Evolutionary conservation across 257 asterid genomes (phyloP).

Genomic region (Ocimum tenuiflorum): DNA sequence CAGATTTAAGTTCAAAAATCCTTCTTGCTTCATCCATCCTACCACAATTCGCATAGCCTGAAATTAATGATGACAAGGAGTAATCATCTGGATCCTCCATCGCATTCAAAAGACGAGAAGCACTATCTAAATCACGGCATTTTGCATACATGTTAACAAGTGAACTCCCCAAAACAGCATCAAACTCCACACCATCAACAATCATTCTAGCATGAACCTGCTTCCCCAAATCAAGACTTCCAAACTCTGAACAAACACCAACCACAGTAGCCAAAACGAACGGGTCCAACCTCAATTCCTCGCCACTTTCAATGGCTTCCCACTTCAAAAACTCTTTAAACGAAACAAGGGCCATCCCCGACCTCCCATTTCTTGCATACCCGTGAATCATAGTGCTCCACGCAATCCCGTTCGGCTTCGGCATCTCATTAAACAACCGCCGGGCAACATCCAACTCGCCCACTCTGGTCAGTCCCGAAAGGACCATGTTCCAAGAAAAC

Average conservation of each 20-base stretch:
- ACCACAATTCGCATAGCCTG: slow-evolving; percentile 51
- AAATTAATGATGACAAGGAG: slow-evolving; percentile 66
- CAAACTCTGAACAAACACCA: slow-evolving; percentile 55
- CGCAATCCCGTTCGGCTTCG: slow-evolving; percentile 49
- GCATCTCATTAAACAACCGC: slow-evolving; percentile 51
- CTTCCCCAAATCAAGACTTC: slow-evolving; percentile 50
- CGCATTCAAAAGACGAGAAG: slow-evolving; percentile 29
- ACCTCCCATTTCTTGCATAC: slow-evolving; percentile 42
- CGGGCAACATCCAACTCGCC: slow-evolving; percentile 51
- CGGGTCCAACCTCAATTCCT: slow-evolving; percentile 31
- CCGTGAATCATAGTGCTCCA: slow-evolving; percentile 75
- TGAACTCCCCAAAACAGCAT: slow-evolving; percentile 61
- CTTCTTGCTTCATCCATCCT: slow-evolving; percentile 63
- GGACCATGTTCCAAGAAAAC: slow-evolving; percentile 67
- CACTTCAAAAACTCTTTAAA: slow-evolving; percentile 43
- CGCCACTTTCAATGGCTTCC: slow-evolving; percentile 25
- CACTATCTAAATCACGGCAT: slow-evolving; percentile 58
- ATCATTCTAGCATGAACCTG: slow-evolving; percentile 68
- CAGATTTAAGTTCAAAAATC: slow-evolving; percentile 34
- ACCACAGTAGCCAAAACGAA: slow-evolving; percentile 52
- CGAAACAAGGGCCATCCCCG: slow-evolving; percentile 40
- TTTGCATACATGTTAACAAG: slow-evolving; percentile 78
- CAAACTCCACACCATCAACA: slow-evolving; percentile 40
- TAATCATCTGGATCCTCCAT: slow-evolving; percentile 55
- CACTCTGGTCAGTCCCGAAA: slow-evolving; percentile 41